Base-by-base conservation (phyloP, 345 rosid species). In the Barbarea vulgaris region DNA sequence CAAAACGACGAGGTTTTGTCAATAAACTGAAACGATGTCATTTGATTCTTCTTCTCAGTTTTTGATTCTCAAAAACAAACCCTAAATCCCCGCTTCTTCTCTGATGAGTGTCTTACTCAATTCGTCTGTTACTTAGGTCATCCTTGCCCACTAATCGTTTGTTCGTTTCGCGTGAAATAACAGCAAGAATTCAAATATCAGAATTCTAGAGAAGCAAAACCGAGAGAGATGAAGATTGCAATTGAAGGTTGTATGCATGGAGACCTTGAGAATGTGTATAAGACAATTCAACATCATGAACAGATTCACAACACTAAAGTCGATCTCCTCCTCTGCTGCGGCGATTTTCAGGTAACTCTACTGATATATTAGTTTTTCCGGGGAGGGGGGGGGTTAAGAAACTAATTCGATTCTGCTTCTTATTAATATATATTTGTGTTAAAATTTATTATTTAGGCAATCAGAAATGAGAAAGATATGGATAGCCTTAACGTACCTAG, bases 211-310 rank as follows among this genome's bases (percentile, higher is more conserved):
- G 33, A 34, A 11, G 28, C 27, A 39, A 33, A 30, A 25, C 24
- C 2, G 58, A 57, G 42, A 25, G 58, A 61, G 64, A 91, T 90
- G 98, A 94, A 82, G 91, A 88, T 94, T 56, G 98, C 98, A 39
- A 85, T 90, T 19, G 98, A 94, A 84, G 98, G 98, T 19, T 94
- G 98, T 74, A 91, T 94, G 93, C 99, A 95, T 33, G 99, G 99
- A 41, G 99, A 89, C 73, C 88, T 92, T 1, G 99, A 95, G 73
- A 86, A 76, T 48, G 97, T 95, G 12, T 95, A 87, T 81, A 77
- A 56, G 9, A 95, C 99, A 5, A 81, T 95, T 9, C 78, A 80
- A 64, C 81, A 77, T 80, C 76, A 85, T 12, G 91, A 92, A 75
- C 81, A 67, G 44, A 67, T 77, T 66, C 81, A 86, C 73, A 58